Conservation (phyloP, 768 basidiomycete genomes). For the Mycena sanguinolenta region DNA sequence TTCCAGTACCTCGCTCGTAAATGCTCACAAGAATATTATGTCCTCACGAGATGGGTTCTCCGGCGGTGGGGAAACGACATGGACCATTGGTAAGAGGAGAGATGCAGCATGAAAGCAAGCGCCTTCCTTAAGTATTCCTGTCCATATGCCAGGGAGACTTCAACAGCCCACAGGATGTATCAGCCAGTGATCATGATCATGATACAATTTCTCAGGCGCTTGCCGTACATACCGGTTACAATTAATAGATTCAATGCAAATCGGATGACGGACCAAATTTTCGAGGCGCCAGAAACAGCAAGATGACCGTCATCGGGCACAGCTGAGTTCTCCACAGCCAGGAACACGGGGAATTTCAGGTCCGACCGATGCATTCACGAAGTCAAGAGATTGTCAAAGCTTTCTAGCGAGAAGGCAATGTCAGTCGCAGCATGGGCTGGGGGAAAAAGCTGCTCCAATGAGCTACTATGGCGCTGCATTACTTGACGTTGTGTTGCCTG, state of each 20-base stretch:
- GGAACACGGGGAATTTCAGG: background rate
- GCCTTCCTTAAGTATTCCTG: background rate
- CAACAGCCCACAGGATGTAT: background rate
- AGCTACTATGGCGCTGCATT: too few species aligned
- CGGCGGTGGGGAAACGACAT: constrained; percentile 28
- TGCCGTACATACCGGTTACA: background rate
- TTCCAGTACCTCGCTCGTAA: background rate
- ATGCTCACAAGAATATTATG: constrained; percentile 34
- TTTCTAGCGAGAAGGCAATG: too few species aligned
- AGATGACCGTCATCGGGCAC: background rate
- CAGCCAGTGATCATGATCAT: too few species aligned
- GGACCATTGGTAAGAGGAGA: constrained; percentile 12
- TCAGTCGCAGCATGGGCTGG: too few species aligned
- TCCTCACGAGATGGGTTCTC: constrained; percentile 24
- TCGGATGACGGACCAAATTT: background rate
- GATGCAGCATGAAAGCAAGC: background rate
- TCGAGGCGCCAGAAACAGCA: background rate
- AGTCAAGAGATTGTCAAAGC: too few species aligned
- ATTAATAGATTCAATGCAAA: background rate
- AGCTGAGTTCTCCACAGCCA: too few species aligned
- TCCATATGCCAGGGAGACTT: background rate
- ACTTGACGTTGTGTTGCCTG: too few species aligned
- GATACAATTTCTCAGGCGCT: too few species aligned
- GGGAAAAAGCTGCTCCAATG: too few species aligned
- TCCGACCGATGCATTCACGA: too few species aligned